Base-by-base conservation (phyloP, 441 rosid genomes). In the Jatropha multifida region DNA sequence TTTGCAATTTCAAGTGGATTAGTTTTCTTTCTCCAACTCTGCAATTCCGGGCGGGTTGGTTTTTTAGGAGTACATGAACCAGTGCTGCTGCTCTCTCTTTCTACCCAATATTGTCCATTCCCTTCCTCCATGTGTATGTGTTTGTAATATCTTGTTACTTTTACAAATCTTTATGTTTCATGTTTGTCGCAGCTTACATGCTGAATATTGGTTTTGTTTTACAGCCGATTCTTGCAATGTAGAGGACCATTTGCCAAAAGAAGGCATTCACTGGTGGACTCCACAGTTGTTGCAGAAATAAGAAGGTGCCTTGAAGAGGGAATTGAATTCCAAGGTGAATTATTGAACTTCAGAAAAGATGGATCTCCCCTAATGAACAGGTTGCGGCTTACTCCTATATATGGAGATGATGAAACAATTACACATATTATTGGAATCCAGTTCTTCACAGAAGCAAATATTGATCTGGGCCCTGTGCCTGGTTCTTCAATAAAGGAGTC, bases 241-340 rank as follows among this genome's bases (percentile, higher is more conserved):
- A 89, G 98, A 87, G 97, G 98, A 42, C 97, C 97, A 15, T 92
- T 89, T 85, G 97, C 98, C 44, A 92, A 96, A 82, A 85, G 99
- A 81, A 89, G 98, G 81, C 99, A 96, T 72, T 95, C 97, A 27
- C 81, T 86, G 69, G 97, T 93, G 54, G 97, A 93, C 74, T 92
- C 97, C n/a, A 74, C 89, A 0, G 92, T 92, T 56, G 89, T 93
- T 26, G 71, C 97, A 7, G 90, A 96, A 81, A 92, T 96, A 76
- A 83, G 92, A 81, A 85, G 86, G 85, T 96, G 97, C 85, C 90
- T 96, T 17, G 94, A 86, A 27, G 87, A 93, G 71, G 98, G 98
- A 61, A 83, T 89, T 42, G 98, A 92, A 80, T 96, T 96, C 77
- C 97, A 92, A 76, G 99, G 97, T 3, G 97, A 93, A 82, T 79